phyloP scores from a whole-genome alignment of 1,284 basidiomycete species.

The Puccinia horiana region DNA sequence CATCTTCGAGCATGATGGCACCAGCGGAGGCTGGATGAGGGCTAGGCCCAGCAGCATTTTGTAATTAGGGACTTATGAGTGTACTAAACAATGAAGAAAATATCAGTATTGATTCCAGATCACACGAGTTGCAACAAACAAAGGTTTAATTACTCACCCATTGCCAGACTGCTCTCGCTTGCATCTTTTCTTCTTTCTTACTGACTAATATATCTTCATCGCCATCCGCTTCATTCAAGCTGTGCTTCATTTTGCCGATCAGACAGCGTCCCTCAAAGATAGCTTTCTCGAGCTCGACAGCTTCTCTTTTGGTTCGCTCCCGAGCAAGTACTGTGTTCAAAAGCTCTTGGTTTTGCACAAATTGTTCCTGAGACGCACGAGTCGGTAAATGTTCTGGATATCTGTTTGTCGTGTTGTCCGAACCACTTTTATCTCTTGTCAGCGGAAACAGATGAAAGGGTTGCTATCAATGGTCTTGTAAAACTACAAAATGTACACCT shows the following conservation, averaged over 20 bases:
- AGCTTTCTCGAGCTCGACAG: conserved; percentile 65
- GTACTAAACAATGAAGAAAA: conserved; percentile 51
- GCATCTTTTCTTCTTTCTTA: conserved; percentile 64
- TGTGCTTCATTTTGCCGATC: conserved; percentile 76
- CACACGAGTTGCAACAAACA: conserved; percentile 52
- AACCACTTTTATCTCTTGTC: conserved; percentile 88
- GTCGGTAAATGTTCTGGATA: conserved; percentile 80
- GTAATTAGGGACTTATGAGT: conserved; percentile 59
- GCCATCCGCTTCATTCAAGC: conserved; percentile 68
- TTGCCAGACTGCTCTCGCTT: conserved; percentile 63
- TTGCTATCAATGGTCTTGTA: conserved; percentile 93
- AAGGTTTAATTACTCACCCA: conserved; percentile 55
- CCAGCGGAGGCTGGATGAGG: conserved; percentile 56
- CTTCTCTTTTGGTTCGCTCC: conserved; percentile 73
- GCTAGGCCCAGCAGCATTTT: conserved; percentile 64
- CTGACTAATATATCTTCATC: conserved; percentile 80
- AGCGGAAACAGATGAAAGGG: conserved; percentile 96
- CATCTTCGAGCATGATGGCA: conserved; percentile 66
- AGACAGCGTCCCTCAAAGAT: conserved; percentile 78
- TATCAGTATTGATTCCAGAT: not conserved
- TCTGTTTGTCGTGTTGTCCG: conserved; percentile 92
- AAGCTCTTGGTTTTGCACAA: conserved; percentile 73
- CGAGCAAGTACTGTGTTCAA: conserved; percentile 70
- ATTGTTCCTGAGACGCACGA: conserved; percentile 77
- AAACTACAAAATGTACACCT: conserved; percentile 63